Evolutionary conservation across 441 rosid species (phyloP), one percentile per base, ranked within the genome.

Genomic region (Brassica hybrid): DNA sequence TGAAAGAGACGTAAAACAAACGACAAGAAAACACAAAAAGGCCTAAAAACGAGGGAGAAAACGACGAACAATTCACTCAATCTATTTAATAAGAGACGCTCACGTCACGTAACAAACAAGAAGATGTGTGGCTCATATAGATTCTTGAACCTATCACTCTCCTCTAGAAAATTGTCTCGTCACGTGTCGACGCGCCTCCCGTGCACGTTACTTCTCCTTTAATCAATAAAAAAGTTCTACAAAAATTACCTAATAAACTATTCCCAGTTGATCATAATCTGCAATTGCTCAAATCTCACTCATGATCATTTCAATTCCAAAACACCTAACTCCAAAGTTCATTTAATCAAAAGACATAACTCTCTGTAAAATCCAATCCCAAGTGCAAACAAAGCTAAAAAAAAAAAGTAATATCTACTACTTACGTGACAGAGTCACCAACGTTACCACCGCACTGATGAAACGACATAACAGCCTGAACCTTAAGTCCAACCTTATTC

Each of bases 391-490:
- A 65, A 19, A 16, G 25, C n/a, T 2, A 21, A 21, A 21, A 21
- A 21, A 21, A 21, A 16, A 59, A 32, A 17, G 12, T 65, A 45
- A 62, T 36, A 21, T 6, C 41, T 8, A 0, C 2, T 21, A 71
- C 98, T 12, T 65, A 92, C 98, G 74, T 84, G 84, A 91, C 90
- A 68, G 98, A 92, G 70, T 94, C 98, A 43, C 98, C 97, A 65
- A 94, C 98, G 90, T 94, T 94, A 68, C 98, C 98, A 58, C 98
- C 98, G 50, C 98, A 94, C 87, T 88, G 98, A 82, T 94, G 98
- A 71, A 92, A 94, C 19, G 98, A 92, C 98, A 94, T 94, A 27
- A 94, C 98, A 1, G 98, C 92, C 82, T 94, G 98, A 65, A 94
- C 96, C 85, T 92, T 94, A 34, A 94, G 93, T 0, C 98, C 98